Percentiles rank a stretch among this genome's conserved stretches.
phyloP scores from a whole-genome alignment of 257 asterid species.

The Solanum megistacrolobum region DNA sequence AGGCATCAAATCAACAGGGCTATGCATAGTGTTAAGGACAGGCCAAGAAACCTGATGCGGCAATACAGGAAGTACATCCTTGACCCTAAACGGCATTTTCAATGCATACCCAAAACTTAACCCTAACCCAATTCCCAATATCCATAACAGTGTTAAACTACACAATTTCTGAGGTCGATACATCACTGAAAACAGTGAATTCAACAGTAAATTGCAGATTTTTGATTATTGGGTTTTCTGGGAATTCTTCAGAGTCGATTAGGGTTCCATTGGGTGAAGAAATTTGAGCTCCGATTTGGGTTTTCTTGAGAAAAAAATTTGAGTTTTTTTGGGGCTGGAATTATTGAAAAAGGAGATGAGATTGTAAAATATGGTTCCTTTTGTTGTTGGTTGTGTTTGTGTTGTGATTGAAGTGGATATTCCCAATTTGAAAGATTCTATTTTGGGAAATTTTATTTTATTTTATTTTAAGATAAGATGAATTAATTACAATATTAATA shows the following conservation, averaged over 20 bases:
- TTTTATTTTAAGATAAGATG: neutral
- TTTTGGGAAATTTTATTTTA: neutral
- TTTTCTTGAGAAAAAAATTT: neutral
- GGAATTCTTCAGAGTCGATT: neutral
- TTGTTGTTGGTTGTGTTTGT: neutral
- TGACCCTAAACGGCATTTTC: constrained; percentile 68
- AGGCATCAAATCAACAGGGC: constrained; percentile 88
- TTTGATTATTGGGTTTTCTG: neutral
- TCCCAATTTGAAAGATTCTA: neutral
- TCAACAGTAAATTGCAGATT: neutral
- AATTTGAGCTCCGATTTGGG: neutral
- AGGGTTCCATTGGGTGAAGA: neutral
- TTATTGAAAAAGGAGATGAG: neutral
- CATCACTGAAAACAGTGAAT: neutral
- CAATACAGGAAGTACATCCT: constrained; percentile 83
- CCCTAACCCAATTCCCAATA: constrained; percentile 17
- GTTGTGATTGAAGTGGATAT: neutral
- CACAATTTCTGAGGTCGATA: neutral
- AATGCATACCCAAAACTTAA: constrained; percentile 53
- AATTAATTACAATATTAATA: too few species aligned
- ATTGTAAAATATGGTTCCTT: neutral
- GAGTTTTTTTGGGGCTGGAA: neutral
- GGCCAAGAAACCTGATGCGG: constrained; percentile 96
- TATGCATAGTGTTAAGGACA: constrained; percentile 65
- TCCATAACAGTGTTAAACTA: neutral